Evolutionary conservation across 208 protist species (phyloP), one percentile per base, ranked within the genome.

Genomic region (Trypanosoma rangeli): DNA sequence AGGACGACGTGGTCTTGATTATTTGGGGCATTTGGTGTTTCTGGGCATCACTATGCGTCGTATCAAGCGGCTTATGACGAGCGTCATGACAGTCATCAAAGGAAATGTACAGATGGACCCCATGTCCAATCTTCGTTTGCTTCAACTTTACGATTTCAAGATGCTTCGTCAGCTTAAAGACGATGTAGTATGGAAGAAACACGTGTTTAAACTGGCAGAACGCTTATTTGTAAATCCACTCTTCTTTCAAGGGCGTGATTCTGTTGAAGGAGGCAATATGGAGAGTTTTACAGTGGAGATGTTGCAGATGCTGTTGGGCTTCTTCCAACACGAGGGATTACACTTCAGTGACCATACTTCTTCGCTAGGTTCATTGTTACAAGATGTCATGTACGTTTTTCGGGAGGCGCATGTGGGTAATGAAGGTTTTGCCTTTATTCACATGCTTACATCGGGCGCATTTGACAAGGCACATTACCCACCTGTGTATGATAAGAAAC

Each of bases 1-100:
- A 20, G 97, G 97, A 20, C 90, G 97, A 29, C 87, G 97, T 83
- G 97, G 97, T n/a, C 84, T 96, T 48, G 97, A 98, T 76, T 82
- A 83, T 79, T 77, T 94, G 46, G 97, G 97, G 46, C 85, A 98
- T 70, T 89, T 98, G 52, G 73, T 98, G 58, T 98, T 98, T 73
- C 68, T 97, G 31, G 95, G 95, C 46, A 76, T 99, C 22, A 87
- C 88, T 48, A 78, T 93, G 67, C 79, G 83, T 74, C 94, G 95
- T 76, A 93, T 97, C 39, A 93, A 88, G 15, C 80, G 88, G 15
- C 83, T 98, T 33, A 90, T 98, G 89, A 96, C 93, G 33, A 93
- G 90, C 65, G 84, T 88, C 69, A 94, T 97, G 82, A 91, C 85
- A 39, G 89, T 93, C 31, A 94, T 96, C 66, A 96, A 94, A 72